Conservation (phyloP, 331 rosid species). For the Pyrus hybrid region DNA sequence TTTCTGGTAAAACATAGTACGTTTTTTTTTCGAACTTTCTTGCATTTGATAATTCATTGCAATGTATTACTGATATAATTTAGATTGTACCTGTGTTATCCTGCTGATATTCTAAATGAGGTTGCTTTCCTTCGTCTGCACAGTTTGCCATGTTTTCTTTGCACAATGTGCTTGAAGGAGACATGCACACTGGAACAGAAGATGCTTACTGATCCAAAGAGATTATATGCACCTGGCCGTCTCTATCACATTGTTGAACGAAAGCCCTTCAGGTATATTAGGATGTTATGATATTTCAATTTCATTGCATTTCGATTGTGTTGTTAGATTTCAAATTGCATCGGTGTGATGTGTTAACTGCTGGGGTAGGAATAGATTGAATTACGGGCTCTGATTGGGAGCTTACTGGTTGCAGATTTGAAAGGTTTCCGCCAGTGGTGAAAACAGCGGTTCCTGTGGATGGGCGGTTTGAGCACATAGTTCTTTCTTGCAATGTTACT, state of each 20-base stretch:
- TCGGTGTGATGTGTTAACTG: background rate
- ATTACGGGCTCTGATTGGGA: background rate
- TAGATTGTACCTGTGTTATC: background rate
- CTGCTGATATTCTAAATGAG: conserved; percentile 1
- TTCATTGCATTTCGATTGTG: background rate
- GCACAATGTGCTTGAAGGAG: conserved; percentile 83
- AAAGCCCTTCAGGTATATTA: conserved; percentile 77
- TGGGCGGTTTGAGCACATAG: conserved; percentile 83
- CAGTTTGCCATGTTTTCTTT: conserved; percentile 92
- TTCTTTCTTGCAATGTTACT: conserved; percentile 77
- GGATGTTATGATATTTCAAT: background rate
- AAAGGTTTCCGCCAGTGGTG: conserved; percentile 82
- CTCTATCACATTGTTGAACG: conserved; percentile 95
- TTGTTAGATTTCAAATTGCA: background rate
- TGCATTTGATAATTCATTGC: conserved; percentile 1
- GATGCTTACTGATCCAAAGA: conserved; percentile 83
- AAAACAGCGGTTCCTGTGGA: conserved; percentile 93
- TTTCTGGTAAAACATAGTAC: conserved; percentile 58
- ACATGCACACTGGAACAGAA: conserved; percentile 85
- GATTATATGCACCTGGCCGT: conserved; percentile 92
- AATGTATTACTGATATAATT: background rate
- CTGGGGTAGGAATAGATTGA: background rate
- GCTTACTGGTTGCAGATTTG: conserved; percentile 43
- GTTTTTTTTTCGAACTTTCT: conserved; percentile 2
- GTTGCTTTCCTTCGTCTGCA: conserved; percentile 20